Base-by-base conservation (phyloP, 208 protist genomes). In the Herpetomonas tarakana region DNA sequence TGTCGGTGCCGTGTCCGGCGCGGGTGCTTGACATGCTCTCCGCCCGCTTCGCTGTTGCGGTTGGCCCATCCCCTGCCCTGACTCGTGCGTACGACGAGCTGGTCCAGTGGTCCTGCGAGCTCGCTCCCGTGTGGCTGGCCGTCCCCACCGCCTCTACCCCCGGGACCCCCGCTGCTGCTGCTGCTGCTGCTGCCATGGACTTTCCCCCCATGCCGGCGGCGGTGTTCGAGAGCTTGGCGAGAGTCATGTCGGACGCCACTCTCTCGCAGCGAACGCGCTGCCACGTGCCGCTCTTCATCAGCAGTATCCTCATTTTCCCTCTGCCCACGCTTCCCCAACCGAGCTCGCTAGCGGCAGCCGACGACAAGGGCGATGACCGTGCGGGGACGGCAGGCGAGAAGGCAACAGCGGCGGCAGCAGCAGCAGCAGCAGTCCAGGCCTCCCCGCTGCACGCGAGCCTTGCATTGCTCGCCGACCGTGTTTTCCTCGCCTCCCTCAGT, bases 211-310 rank as follows among this genome's bases (percentile, higher is more conserved):
- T 76, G 12, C 58, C 65, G 0, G 30, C 52, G 18, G 22, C 60
- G 0, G 19, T 88, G 35, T 80, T 76, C 55, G n/a, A 16, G 1
- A 64, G 54, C 21, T 44, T 77, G 18, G 55, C 49, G 31, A 22
- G 30, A 1, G 54, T 77, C n/a, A 77, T 86, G 63, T 27, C 29
- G 56, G 72, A 80, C 38, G 57, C 45, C n/a, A 47, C 63, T 3
- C 12, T 88, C 19, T 65, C 78, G 11, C 70, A 85, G 52, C 67
- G 65, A 7, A 80, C 74, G 25, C 76, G 78, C 19, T 81, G 73
- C 29, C 45, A 74, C 52, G 26, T 81, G 3, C 50, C 64, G 25
- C 22, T 58, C 1, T 52, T 80, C 19, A 29, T 84, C 14, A 71
- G 65, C 19, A 62, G 12, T 21, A 53, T 84, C 52, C 41, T 78